Percentiles rank a stretch among this genome's conserved stretches.
Evolutionary conservation across 805 yeast genomes (phyloP).

Genomic region (Barnettozyma pratensis): DNA sequence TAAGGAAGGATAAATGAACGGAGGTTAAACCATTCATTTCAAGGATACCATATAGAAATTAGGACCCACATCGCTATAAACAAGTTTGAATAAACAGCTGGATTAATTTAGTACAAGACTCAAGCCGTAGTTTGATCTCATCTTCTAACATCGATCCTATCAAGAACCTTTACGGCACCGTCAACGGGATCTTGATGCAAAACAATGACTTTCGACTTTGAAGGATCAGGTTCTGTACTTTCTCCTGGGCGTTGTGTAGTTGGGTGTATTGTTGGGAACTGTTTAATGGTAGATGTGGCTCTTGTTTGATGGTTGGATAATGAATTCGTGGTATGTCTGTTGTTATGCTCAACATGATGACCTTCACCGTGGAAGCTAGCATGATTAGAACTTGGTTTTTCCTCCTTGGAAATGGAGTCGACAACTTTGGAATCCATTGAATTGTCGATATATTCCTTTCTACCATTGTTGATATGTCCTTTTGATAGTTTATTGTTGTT

Average conservation of each 20-base stretch:
- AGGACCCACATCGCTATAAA: too few relatives aligned
- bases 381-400: not conserved
- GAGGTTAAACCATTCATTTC: too few relatives aligned
- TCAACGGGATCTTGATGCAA: conserved; percentile 4
- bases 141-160: conserved; percentile 9
- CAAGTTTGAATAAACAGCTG: too few relatives aligned
- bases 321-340: not conserved
- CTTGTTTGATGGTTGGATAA: not conserved
- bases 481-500: too few relatives aligned
- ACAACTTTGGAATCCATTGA: conserved; percentile 16
- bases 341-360: not conserved
- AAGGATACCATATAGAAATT: too few relatives aligned
- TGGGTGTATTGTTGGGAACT: not conserved
- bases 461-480: not conserved
- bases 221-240: not conserved
- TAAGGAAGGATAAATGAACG: too few relatives aligned
- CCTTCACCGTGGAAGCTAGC: not conserved
- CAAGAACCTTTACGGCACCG: conserved; percentile 15
- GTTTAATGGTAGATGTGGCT: not conserved
- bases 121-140: not conserved
- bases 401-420: conserved; percentile 9
- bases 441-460: conserved; percentile 9
- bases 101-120: not conserved
- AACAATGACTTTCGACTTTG: conserved; percentile 7
- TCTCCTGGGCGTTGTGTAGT: not conserved